Conservation (phyloP, 75 land plant species). For the Pinus albicaulis region DNA sequence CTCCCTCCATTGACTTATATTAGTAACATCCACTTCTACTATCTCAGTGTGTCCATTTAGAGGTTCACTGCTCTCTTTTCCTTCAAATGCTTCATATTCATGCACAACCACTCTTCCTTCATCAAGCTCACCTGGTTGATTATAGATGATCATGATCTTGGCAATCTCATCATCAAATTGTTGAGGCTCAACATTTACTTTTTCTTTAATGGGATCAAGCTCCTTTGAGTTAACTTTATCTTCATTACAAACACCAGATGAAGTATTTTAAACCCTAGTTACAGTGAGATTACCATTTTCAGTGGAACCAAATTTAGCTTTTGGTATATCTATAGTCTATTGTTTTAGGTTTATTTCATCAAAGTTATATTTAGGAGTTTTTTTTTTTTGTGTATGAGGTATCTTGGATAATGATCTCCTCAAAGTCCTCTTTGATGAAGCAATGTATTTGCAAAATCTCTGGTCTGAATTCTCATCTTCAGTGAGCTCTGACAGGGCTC, state of each 20-base stretch:
- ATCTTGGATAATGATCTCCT: background rate
- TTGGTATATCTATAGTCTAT: background rate
- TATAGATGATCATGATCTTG: background rate
- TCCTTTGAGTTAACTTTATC: background rate
- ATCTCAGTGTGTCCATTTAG: background rate
- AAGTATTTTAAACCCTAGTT: background rate
- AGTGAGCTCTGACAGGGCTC: background rate
- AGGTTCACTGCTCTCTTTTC: background rate
- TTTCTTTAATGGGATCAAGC: background rate
- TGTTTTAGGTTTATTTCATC: background rate
- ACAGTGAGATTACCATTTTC: constrained; percentile 5
- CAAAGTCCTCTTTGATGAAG: background rate
- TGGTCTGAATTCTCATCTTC: constrained; percentile 1
- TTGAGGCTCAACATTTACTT: background rate
- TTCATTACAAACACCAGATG: background rate
- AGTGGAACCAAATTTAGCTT: background rate
- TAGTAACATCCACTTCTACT: too few relatives aligned
- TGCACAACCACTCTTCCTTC: background rate
- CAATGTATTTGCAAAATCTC: background rate
- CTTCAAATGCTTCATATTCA: background rate
- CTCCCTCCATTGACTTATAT: background rate
- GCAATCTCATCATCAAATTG: background rate
- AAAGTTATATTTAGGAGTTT: background rate
- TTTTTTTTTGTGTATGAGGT: background rate
- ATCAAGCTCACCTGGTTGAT: background rate